Evolutionary conservation across 805 yeast species (phyloP).

Genomic region (Wickerhamomyces bovis): DNA sequence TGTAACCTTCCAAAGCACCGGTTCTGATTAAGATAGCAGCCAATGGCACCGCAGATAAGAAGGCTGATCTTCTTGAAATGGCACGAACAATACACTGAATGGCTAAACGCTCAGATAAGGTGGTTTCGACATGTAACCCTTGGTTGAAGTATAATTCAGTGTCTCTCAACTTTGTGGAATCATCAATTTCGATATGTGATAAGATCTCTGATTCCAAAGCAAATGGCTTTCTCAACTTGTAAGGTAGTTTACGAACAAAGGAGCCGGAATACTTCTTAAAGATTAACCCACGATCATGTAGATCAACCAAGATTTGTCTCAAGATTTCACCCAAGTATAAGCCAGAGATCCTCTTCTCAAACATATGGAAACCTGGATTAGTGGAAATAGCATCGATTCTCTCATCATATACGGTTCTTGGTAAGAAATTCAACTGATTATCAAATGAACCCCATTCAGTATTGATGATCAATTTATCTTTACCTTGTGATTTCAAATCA

Average conservation of each 20-base stretch:
- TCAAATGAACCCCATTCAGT: constrained; percentile 99
- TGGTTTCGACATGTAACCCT: constrained; percentile 46
- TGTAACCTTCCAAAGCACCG: constrained; percentile 52
- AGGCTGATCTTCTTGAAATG: constrained; percentile 82
- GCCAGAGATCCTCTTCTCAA: constrained; percentile 88
- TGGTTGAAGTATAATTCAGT: constrained; percentile 65
- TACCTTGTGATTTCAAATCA: constrained; percentile 35
- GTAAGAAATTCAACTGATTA: constrained; percentile 68
- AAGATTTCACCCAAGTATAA: constrained; percentile 90
- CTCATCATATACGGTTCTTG: constrained; percentile 72
- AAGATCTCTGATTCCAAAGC: constrained; percentile 76
- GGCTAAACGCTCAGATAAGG: constrained; percentile 62
- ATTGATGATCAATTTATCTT: constrained; percentile 76
- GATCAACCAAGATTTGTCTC: constrained; percentile 66
- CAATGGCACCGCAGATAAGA: constrained; percentile 79
- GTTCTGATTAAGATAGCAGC: constrained; percentile 74
- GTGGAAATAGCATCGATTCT: constrained; percentile 67
- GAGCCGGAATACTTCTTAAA: constrained; percentile 45
- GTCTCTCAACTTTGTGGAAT: constrained; percentile 62
- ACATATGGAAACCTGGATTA: constrained; percentile 83
- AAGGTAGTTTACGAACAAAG: constrained; percentile 34
- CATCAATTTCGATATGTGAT: constrained; percentile 82
- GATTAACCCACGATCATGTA: constrained; percentile 51
- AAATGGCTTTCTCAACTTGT: constrained; percentile 71
- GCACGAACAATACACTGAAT: constrained; percentile 73